Conservation (phyloP, 345 rosid species). For the Clausena lansium region DNA sequence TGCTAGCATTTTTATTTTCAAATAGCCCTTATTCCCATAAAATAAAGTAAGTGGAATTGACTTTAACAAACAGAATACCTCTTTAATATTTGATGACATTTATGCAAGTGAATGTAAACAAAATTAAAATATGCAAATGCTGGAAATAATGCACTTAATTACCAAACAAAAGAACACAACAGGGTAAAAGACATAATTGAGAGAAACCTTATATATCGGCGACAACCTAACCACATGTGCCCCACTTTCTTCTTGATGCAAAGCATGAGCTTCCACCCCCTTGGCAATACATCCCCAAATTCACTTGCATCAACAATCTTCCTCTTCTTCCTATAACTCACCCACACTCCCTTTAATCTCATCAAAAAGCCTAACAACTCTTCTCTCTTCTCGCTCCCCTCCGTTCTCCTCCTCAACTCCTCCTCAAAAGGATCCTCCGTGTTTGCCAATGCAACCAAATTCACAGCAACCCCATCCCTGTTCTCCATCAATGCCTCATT, state of each 20-base stretch:
- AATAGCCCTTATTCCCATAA: not conserved
- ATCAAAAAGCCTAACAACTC: conserved; percentile 52
- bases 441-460: conserved; percentile 28
- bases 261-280: conserved; percentile 72
- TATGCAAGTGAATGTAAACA: not conserved
- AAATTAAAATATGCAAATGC: not conserved
- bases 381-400: conserved; percentile 42
- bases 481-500: conserved; percentile 14
- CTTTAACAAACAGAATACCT: not conserved
- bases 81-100: not conserved
- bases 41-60: not conserved
- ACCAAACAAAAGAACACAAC: conserved; percentile 5
- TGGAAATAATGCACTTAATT: not conserved
- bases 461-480: conserved; percentile 27
- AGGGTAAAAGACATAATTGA: conserved; percentile 7
- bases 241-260: conserved; percentile 47
- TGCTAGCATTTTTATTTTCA: not conserved
- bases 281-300: conserved; percentile 52
- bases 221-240: conserved; percentile 49
- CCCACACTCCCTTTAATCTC: conserved; percentile 65
- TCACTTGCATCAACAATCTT: conserved; percentile 52
- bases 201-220: conserved; percentile 64
- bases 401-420: conserved; percentile 56
- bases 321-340: conserved; percentile 59
- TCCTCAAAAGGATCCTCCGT: conserved; percentile 48